phyloP scores from a whole-genome alignment of 2,329 filamentous ascomycete species.

The Colletotrichum sp. region DNA sequence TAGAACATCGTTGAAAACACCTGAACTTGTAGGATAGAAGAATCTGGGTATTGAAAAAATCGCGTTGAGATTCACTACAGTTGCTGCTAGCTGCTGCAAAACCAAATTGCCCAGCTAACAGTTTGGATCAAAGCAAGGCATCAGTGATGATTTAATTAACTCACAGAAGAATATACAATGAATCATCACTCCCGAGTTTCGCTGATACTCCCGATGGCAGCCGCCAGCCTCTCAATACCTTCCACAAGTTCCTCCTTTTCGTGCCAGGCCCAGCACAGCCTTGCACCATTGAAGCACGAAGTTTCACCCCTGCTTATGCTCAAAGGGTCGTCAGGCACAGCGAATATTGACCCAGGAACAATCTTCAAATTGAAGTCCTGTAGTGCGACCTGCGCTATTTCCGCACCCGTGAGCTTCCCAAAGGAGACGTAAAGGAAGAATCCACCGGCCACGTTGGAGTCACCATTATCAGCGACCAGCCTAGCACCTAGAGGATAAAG shows the following conservation, averaged over 20 bases:
- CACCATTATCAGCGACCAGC: constrained; percentile 32
- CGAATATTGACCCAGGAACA: constrained; percentile 61
- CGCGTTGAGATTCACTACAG: not conserved
- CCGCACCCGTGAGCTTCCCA: constrained; percentile 40
- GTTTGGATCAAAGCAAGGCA: not conserved
- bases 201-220: not conserved
- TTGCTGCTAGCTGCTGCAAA: not conserved
- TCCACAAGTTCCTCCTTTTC: constrained; percentile 69
- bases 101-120: not conserved
- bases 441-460: constrained; percentile 48
- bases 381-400: constrained; percentile 52
- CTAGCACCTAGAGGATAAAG: constrained; percentile 32
- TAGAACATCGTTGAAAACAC: not conserved
- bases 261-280: constrained; percentile 77
- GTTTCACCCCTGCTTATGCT: constrained; percentile 30
- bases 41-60: not conserved
- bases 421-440: constrained; percentile 70
- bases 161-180: not conserved
- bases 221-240: constrained; percentile 67
- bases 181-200: not conserved
- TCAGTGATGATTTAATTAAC: not conserved
- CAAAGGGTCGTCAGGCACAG: constrained; percentile 38
- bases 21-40: not conserved
- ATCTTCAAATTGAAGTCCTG: constrained; percentile 60
- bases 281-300: constrained; percentile 40